A percentile compares a stretch with the other conserved stretches of the same genome.
phyloP scores from a whole-genome alignment of 257 asterid species.

The Solanum peruvianum region DNA sequence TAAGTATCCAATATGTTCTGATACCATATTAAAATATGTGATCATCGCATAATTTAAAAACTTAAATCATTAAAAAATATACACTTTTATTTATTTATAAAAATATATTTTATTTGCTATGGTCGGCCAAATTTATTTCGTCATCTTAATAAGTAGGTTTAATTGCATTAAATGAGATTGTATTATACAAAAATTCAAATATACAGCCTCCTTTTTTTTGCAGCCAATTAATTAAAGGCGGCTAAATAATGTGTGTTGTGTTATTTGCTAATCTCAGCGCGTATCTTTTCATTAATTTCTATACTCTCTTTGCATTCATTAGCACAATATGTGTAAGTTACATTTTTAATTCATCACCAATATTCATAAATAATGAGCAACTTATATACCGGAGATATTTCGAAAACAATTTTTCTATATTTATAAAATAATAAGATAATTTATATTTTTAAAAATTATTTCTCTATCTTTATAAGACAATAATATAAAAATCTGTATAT shows the following conservation, averaged over 20 bases:
- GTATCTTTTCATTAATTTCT: neutral
- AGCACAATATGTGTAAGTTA: neutral
- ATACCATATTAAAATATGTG: too few species aligned
- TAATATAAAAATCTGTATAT: too few species aligned
- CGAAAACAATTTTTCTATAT: too few species aligned
- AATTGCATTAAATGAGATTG: neutral
- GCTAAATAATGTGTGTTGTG: neutral
- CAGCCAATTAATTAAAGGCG: neutral
- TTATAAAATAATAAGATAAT: too few species aligned
- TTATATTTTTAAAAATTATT: accelerated
- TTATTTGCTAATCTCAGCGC: neutral
- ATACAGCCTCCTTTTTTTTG: neutral
- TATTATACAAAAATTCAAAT: neutral
- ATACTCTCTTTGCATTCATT: neutral
- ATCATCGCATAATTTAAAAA: too few species aligned
- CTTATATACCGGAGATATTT: too few species aligned
- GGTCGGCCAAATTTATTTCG: neutral
- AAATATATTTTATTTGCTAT: neutral
- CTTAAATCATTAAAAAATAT: too few species aligned
- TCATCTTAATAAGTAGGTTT: neutral
- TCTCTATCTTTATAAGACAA: too few species aligned
- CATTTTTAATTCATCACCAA: neutral
- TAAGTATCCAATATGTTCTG: too few species aligned
- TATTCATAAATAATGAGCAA: neutral
- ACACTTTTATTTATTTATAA: too few species aligned